Evolutionary conservation across 768 basidiomycete species (phyloP), one percentile per base, ranked within the genome.

Genomic region (Mycena polygramma): DNA sequence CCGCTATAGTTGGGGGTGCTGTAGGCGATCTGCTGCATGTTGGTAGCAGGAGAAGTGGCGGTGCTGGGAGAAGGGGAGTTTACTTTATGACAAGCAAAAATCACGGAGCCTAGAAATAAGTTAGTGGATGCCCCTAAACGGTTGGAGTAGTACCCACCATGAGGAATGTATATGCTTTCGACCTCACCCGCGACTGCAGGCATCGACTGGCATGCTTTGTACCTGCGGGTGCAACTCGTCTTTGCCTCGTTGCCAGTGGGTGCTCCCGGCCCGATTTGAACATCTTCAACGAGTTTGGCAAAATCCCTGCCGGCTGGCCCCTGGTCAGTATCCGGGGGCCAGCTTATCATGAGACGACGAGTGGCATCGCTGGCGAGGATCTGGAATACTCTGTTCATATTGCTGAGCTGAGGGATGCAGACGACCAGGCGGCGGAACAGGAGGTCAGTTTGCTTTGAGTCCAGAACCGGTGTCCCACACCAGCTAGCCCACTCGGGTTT

Each of bases 151-250:
- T 59, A 80, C 89, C 75, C 78, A 92, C 94, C 94, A 88, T 96
- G 93, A 79, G 94, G 94, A 80, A 95, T 94, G 81, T 93, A 95
- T 72, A 95, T 91, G 81, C 93, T 94, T 78, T 95, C 94, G 36
- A 95, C 92, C 80, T 91, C 88, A 68, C 86, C 87, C 58, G 83
- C 84, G 67, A 87, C 85, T 45, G 87, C 86, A 76, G 86, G 83
- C 86, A 92, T 88, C 74, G 83, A 83, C 77, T 92, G 92, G 66
- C 86, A 84, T 52, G 92, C 90, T 79, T 92, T 92, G 85, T 92
- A 95, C 76, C 94, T 86, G 79, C 94, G 87, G 72, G 94, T 95
- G 76, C 94, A 96, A 81, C 90, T 93, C 58, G 94, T 96, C 83
- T 93, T 94, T 57, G 94, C 94, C 77, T 89, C 89, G 76, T 85